Evolutionary conservation across 2,329 filamentous ascomycete species (phyloP), one percentile per base, ranked within the genome.

Genomic region (Aspergillus pseudoviridinutans): DNA sequence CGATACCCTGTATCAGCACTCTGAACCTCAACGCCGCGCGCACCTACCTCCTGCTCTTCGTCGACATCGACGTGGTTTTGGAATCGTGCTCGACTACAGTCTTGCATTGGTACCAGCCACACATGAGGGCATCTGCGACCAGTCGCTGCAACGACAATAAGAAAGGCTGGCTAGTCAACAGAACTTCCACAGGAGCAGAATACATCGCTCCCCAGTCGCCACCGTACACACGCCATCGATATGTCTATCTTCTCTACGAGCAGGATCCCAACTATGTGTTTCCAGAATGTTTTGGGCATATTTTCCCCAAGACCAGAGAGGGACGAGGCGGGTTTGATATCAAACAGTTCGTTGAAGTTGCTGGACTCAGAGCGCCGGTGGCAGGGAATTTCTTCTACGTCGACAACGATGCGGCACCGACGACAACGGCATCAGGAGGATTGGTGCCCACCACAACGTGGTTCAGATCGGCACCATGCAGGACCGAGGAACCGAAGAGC

Each of bases 351-450:
- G 63, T 72, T 2, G 50, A 58, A 1, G 74, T 71, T 2, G 64
- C 72, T 2, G 66, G 63, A 1, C 53, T 79, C 10, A 59, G 54
- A 4, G 53, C 59, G 1, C 68, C 72, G 0, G 47, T 77, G 22
- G 74, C 72, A 1, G 73, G 66, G 6, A 78, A 74, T 57, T 79
- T 71, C 62, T 74, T 79, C 50, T 60, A 59, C 24, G 75, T 75
- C 10, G 66, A 72, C 51, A 72, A 74, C 50, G 61, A 69, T 25
- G 60, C 50, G 3, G 10, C 49, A 27, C 56, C 24, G 53, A 56
- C 12, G 53, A 54, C 20, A 25, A 56, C 57, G 4, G 49, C 49
- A 12, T 53, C 25, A 58, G 53, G 49, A 50, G 60, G 28, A 8
- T 22, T 24, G n/a, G 24, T 47, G 20, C 22, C 44, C 20, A 65